Base-by-base conservation (phyloP, 768 basidiomycete species). In the Mycena vulgaris region DNA sequence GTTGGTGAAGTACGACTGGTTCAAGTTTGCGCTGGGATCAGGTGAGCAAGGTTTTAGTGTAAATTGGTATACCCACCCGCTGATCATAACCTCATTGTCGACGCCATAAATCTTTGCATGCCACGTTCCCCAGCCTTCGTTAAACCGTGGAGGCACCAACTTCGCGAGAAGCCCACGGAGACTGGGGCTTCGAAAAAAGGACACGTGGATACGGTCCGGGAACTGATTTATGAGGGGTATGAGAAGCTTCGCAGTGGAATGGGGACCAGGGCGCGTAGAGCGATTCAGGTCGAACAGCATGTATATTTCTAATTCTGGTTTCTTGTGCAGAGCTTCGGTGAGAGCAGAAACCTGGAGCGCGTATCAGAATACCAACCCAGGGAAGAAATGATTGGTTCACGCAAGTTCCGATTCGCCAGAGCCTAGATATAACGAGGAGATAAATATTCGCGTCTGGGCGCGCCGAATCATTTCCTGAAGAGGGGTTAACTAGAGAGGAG, bases 91-190 rank as follows among this genome's bases (percentile, higher is more conserved):
- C 61, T 97, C 91, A 77, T 98, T 92, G 78, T 99, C 98, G 0
- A 89, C 92, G 23, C 95, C 96, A 76, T 99, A 99, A 64, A 96
- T 88, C 81, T 99, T 99, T 5, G 95, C 93, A 78, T 99, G 98
- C 97, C 97, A 98, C 2, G 97, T 95, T 0, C 97, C 97, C 94
- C 96, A 99, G 2, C 97, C 98, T 82, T 99, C 98, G 75, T 99
- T 97, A 81, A 95, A 98, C 62, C 98, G 87, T 27, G 94, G 92
- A 9, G 98, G 98, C 9, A 98, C 91, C 31, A 97, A 69, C 63
- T 85, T 88, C 33, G 93, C 89, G 79, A 94, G 85, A 30, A 94
- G 66, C 0, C 94, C 93, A 21, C 90, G 86, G 31, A 98, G 86
- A 59, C 90, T 93, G 0, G 98, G 97, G 75, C 95, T 96, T 53